phyloP scores from a whole-genome alignment of 2,329 filamentous ascomycete species.

The Cladosporium sp. region DNA sequence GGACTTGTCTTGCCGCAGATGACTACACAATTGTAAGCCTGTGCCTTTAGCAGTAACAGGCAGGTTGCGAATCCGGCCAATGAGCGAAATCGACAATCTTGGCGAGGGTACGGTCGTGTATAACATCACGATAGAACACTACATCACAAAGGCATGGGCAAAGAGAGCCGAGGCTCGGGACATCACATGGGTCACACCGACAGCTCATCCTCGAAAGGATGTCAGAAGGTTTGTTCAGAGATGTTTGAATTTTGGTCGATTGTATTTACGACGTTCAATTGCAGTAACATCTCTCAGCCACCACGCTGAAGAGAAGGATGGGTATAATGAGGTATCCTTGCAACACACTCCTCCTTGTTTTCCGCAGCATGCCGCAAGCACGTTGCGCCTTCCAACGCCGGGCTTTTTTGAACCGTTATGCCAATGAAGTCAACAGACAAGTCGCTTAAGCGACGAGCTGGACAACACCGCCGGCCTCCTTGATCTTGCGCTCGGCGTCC shows the following conservation, averaged over 20 bases:
- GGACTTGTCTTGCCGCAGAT: no score
- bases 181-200: background rate
- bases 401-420: slow-evolving; percentile 6
- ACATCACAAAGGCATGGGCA: background rate
- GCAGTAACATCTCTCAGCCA: slow-evolving; percentile 45
- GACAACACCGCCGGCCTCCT: slow-evolving; percentile 89
- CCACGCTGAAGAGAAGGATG: slow-evolving; percentile 38
- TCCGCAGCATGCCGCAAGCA: slow-evolving; percentile 8
- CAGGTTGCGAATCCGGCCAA: background rate
- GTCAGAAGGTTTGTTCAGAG: slow-evolving; percentile 47
- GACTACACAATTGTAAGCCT: no score
- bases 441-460: slow-evolving; percentile 80
- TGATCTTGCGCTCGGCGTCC: slow-evolving; percentile 98
- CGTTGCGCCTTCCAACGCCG: slow-evolving; percentile 5
- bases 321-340: slow-evolving; percentile 11
- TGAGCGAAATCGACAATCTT: background rate
- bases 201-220: slow-evolving; percentile 16
- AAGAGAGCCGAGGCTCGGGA: background rate
- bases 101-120: background rate
- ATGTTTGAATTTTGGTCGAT: slow-evolving; percentile 35
- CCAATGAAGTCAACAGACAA: background rate
- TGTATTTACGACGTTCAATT: slow-evolving; percentile 30
- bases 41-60: background rate
- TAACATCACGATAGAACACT: background rate
- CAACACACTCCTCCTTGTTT: slow-evolving; percentile 11